Base-by-base conservation (phyloP, 2,329 filamentous ascomycete species). In the Aquanectria penicillioides region DNA sequence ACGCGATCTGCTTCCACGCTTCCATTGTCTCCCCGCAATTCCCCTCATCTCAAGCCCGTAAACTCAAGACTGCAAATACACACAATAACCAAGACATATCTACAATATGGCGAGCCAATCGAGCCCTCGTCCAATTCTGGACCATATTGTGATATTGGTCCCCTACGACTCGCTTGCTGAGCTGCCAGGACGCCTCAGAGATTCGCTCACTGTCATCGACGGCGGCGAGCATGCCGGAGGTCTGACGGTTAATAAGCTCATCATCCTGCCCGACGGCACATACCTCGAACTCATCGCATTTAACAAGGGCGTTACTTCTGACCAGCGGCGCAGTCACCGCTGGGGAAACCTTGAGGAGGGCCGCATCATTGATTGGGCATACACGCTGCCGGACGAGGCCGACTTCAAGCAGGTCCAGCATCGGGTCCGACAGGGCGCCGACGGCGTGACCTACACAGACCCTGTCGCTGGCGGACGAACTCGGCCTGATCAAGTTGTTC, bases 231-330 rank as follows among this genome's bases (percentile, higher is more conserved):
- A 90, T 66, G 83, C 85, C 8, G 87, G 87, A 61, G 82, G 82
- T 12, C 77, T 77, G 63, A 90, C 83, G 2, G 83, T 81, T 59
- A 91, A 90, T 74, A 83, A 81, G 37, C 82, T 91, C 15, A 81
- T 90, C 17, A 74, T 89, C 12, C 83, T 91, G 58, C 67, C 77
- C 22, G 88, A 90, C 64, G 88, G 88, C 25, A 82, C 82, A 18
- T 91, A 91, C 73, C 76, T 91, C 50, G 88, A 91, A 69, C 76
- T 90, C 47, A 88, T 90, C 59, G 82, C 86, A 33, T 90, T 90
- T 69, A 76, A 85, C 44, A 71, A 83, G 17, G 80, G 72, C 9
- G 62, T 75, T 23, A 74, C 77, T 17, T 74, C 74, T 0, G 74
- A 76, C 5, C 65, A 73, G 6, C 78, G 82, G 4, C 68, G 68